phyloP scores from a whole-genome alignment of 2,329 filamentous ascomycete species.

The Sclerotinia borealis region DNA sequence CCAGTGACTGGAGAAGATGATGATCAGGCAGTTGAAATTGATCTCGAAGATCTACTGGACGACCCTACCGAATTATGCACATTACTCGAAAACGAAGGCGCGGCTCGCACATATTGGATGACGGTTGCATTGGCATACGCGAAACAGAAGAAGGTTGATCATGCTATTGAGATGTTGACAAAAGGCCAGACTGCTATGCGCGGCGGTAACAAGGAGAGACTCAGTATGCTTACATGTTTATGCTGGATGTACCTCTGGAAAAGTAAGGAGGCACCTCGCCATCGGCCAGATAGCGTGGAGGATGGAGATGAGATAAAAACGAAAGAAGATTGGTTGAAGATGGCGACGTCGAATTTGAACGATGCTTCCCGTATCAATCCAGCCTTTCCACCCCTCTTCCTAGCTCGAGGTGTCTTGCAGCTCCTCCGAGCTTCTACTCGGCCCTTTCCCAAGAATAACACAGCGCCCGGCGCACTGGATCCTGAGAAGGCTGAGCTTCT shows the following conservation, averaged over 20 bases:
- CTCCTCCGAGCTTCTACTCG: constrained; percentile 83
- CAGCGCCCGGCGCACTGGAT: constrained; percentile 50
- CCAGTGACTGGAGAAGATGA: constrained; percentile 61
- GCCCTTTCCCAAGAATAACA: constrained; percentile 55
- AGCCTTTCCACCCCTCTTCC: constrained; percentile 81
- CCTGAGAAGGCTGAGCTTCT: constrained; percentile 72
- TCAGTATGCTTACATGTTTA: constrained; percentile 59
- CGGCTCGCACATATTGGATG: constrained; percentile 92
- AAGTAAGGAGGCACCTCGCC: constrained; percentile 60
- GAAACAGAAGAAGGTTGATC: constrained; percentile 89
- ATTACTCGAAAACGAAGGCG: constrained; percentile 88
- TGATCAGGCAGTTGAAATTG: constrained; percentile 77
- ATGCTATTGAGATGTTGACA: constrained; percentile 67
- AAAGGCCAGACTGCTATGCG: constrained; percentile 57
- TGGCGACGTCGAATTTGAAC: constrained; percentile 86
- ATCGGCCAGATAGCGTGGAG: constrained; percentile 56
- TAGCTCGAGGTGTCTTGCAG: constrained; percentile 84
- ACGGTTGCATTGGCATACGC: constrained; percentile 95
- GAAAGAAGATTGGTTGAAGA: constrained; percentile 87
- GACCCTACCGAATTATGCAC: constrained; percentile 94
- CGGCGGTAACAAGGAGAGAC: constrained; percentile 57
- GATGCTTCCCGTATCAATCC: constrained; percentile 94
- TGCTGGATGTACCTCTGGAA: constrained; percentile 69
- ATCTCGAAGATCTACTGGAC: constrained; percentile 83
- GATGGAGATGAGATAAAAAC: constrained; percentile 67